Evolutionary conservation across 208 protist genomes (phyloP).

Genomic region (Acanthamoeba castellanii): DNA sequence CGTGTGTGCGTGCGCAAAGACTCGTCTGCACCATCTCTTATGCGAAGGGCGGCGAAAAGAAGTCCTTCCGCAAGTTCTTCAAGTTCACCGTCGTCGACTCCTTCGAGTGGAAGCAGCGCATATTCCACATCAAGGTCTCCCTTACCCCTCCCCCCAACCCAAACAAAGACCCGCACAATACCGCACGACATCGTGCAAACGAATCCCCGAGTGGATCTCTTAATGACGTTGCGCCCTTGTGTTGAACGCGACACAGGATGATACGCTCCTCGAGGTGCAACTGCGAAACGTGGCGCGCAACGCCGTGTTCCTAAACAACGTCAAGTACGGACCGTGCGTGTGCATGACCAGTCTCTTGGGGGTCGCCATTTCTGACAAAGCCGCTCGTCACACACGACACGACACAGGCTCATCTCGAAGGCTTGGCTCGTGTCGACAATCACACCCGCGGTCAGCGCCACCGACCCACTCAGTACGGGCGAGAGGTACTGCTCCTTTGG

Average conservation of each 20-base stretch:
- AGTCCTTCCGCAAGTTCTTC: conserved; percentile 61
- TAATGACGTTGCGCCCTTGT: too few species aligned
- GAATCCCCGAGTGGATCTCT: too few species aligned
- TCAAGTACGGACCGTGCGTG: not conserved
- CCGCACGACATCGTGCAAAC: too few species aligned
- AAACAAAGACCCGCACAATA: too few species aligned
- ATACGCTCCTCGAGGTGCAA: conserved; percentile 31
- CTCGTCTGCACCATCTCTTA: conserved; percentile 46
- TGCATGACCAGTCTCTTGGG: too few species aligned
- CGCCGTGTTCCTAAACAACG: not conserved
- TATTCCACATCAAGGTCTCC: not conserved
- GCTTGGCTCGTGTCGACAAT: not conserved
- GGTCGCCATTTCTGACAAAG: too few species aligned
- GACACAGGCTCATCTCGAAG: not conserved
- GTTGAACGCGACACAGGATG: not conserved
- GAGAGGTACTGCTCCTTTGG: not conserved
- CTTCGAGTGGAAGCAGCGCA: conserved; percentile 49
- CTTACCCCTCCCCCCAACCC: not conserved
- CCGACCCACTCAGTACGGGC: not conserved
- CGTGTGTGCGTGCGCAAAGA: not conserved
- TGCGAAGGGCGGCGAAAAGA: not conserved
- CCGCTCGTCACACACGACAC: too few species aligned
- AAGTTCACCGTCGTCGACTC: conserved; percentile 52
- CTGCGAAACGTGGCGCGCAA: conserved; percentile 25
- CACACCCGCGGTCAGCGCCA: not conserved